phyloP scores from a whole-genome alignment of 495 filamentous ascomycete genomes.

The Cryomyces minteri region DNA sequence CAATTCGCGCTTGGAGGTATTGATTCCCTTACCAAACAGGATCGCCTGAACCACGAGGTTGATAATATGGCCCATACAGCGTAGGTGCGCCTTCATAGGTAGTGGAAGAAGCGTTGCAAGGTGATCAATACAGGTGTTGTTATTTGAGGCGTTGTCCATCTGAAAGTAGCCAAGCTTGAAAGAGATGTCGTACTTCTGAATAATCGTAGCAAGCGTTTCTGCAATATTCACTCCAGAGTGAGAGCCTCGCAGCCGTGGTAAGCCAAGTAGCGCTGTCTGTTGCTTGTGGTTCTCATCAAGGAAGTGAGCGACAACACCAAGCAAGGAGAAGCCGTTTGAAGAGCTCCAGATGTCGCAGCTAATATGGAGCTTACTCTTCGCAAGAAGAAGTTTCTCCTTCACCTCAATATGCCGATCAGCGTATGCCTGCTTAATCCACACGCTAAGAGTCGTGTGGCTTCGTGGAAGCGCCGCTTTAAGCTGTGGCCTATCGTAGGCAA shows the following conservation, averaged over 20 bases:
- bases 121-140: not conserved
- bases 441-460: too few species aligned
- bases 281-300: not conserved
- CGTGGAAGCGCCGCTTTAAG: too few species aligned
- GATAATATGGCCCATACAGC: constrained; percentile 4
- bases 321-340: constrained; percentile 1
- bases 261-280: not conserved
- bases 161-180: constrained; percentile 5
- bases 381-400: too few species aligned
- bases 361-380: too few species aligned
- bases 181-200: not conserved
- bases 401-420: too few species aligned
- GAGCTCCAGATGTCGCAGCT: constrained; percentile 7
- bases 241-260: not conserved
- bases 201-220: not conserved
- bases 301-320: constrained; percentile 1
- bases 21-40: constrained; percentile 1
- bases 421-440: too few species aligned
- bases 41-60: constrained; percentile 4
- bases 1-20: not conserved
- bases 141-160: constrained; percentile 6
- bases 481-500: too few species aligned
- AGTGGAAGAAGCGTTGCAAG: too few species aligned
- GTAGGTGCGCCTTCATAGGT: too few species aligned
- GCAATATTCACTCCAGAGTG: constrained; percentile 3